Evolutionary conservation across 106 monocot genomes (phyloP).

Genomic region (Posidonia australis): DNA sequence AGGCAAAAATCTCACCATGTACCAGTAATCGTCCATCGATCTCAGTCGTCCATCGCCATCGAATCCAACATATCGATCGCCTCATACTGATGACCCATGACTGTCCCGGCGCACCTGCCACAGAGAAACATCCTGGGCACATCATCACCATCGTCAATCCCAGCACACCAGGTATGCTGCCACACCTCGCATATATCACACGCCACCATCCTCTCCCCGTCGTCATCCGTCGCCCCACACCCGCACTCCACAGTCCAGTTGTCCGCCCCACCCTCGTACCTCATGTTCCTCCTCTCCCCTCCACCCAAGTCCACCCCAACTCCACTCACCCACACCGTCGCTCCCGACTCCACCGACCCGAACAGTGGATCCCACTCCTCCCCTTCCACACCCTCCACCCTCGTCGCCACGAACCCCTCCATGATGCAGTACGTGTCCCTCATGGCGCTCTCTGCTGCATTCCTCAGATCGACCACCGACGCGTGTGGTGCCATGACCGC

Average conservation of each 20-base stretch:
- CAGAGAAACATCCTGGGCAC: slow-evolving; percentile 77
- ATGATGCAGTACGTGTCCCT: slow-evolving; percentile 66
- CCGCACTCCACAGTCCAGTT: slow-evolving; percentile 57
- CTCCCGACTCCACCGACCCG: slow-evolving; percentile 67
- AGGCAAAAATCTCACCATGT: too few relatives aligned
- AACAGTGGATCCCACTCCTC: slow-evolving; percentile 73
- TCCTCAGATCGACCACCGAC: slow-evolving; percentile 48
- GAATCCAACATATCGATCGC: neutral
- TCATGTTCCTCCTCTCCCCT: slow-evolving; percentile 14
- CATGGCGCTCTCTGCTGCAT: slow-evolving; percentile 51
- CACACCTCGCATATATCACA: slow-evolving; percentile 88
- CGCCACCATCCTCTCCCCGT: slow-evolving; percentile 96
- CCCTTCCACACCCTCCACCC: slow-evolving; percentile 41
- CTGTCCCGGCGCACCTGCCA: slow-evolving; percentile 21
- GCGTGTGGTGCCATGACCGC: slow-evolving; percentile 73
- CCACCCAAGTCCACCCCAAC: slow-evolving; percentile 23
- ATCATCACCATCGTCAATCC: slow-evolving; percentile 49
- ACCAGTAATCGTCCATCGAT: neutral
- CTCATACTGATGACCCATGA: neutral
- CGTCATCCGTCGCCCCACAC: slow-evolving; percentile 85
- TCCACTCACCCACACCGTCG: slow-evolving; percentile 38
- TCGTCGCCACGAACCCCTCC: slow-evolving; percentile 29
- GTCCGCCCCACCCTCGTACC: slow-evolving; percentile 72
- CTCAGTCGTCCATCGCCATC: neutral
- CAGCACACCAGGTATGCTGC: slow-evolving; percentile 88